A percentile compares a stretch with the other conserved stretches of the same genome.
Evolutionary conservation across 495 filamentous ascomycete genomes (phyloP).

Genomic region (Articulospora tetracladia): DNA sequence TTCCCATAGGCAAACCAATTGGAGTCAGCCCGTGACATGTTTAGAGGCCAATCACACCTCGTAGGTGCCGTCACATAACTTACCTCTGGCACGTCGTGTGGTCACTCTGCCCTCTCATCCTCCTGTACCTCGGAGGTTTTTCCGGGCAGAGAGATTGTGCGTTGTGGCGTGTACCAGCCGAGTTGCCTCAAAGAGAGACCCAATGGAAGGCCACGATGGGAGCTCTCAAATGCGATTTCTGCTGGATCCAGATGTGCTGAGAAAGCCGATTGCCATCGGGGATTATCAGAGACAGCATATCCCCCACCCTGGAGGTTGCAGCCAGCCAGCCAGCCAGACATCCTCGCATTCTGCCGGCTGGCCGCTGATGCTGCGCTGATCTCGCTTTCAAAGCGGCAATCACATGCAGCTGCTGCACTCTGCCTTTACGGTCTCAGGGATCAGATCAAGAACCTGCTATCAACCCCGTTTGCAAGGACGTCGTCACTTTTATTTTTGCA

Average conservation of each 20-base stretch:
- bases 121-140: too few relatives aligned
- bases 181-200: too few relatives aligned
- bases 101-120: too few relatives aligned
- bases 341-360: not conserved
- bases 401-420: not conserved
- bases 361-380: not conserved
- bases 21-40: too few relatives aligned
- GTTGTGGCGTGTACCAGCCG: too few relatives aligned
- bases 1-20: too few relatives aligned
- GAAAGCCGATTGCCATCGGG: not conserved
- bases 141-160: too few relatives aligned
- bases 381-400: not conserved
- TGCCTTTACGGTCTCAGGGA: not conserved
- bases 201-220: too few relatives aligned
- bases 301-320: not conserved
- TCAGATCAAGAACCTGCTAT: not conserved
- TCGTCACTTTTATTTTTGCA: too few relatives aligned
- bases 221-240: not conserved
- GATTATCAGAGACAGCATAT: not conserved
- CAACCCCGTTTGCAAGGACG: not conserved
- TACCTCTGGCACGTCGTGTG: too few relatives aligned
- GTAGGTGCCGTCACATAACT: too few relatives aligned
- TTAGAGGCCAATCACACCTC: too few relatives aligned
- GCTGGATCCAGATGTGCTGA: not conserved
- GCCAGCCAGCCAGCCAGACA: not conserved